Conservation (phyloP, 129 eudicot species). For the Flaveria robusta region DNA sequence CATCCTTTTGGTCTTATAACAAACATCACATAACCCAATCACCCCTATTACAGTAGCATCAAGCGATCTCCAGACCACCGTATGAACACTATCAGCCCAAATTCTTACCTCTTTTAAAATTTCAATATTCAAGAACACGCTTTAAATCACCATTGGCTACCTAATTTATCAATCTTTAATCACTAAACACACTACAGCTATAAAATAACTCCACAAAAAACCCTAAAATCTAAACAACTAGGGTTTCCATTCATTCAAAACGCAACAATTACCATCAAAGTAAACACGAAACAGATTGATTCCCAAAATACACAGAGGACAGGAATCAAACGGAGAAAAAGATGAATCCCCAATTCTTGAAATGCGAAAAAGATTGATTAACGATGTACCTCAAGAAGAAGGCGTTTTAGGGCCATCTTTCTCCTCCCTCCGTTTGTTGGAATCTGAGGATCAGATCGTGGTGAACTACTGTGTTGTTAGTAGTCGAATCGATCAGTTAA, state of each 20-base stretch:
- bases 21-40: neutral
- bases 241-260: neutral
- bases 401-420: constrained; percentile 33
- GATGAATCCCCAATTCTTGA: neutral
- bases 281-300: neutral
- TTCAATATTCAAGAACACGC: neutral
- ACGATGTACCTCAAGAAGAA: constrained; percentile 31
- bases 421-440: neutral
- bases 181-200: neutral
- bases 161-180: neutral
- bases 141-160: constrained; percentile 16
- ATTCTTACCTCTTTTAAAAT: neutral
- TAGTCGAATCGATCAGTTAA: constrained; percentile 23
- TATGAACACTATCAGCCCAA: neutral
- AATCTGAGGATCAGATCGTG: constrained; percentile 19
- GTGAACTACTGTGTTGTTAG: neutral
- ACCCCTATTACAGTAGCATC: neutral
- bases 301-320: neutral
- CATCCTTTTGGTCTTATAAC: neutral
- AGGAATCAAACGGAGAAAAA: neutral
- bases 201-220: neutral
- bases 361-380: neutral
- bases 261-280: constrained; percentile 1
- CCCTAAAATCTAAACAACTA: constrained; percentile 16
- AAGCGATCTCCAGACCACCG: neutral